A percentile compares a stretch with the other conserved stretches of the same genome.
Conservation (phyloP, 257 asterid genomes). For the Solanum chiquidenum region DNA sequence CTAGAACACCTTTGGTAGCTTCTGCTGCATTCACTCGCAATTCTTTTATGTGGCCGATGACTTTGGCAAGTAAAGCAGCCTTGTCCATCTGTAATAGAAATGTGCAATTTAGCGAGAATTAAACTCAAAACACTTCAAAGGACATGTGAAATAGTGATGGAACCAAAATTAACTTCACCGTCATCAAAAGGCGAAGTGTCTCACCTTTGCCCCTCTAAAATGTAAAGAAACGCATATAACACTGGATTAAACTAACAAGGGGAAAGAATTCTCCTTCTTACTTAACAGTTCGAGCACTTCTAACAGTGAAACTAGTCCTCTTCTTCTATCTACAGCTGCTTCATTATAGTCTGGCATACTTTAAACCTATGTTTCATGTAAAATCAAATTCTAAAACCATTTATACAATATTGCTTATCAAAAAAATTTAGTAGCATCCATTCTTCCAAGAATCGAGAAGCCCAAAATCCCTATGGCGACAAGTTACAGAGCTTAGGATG, state of each 20-base stretch:
- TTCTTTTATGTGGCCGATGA: constrained; percentile 45
- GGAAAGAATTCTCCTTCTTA: not conserved
- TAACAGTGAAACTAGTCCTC: not conserved
- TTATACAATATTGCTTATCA: not conserved
- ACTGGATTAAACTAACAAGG: not conserved
- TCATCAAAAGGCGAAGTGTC: not conserved
- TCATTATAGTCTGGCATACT: not conserved
- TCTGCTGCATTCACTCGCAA: constrained; percentile 33
- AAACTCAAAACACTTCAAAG: not conserved
- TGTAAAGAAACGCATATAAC: not conserved
- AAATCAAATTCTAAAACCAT: not conserved
- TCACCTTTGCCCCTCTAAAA: not conserved
- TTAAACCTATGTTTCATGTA: not conserved
- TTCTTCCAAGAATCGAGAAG: not conserved
- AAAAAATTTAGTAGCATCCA: not conserved
- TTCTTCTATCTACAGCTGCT: not conserved
- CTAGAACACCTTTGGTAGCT: constrained; percentile 45
- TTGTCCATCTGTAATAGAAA: constrained; percentile 58
- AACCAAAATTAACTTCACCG: not conserved
- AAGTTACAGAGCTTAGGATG: not conserved
- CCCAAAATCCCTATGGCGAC: not conserved
- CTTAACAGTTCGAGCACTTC: not conserved
- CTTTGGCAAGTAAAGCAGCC: constrained; percentile 76
- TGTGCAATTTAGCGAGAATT: not conserved
- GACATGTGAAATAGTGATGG: not conserved